Evolutionary conservation across 176 grass and related monocot genomes (phyloP).

Genomic region (Carex myosuroides): DNA sequence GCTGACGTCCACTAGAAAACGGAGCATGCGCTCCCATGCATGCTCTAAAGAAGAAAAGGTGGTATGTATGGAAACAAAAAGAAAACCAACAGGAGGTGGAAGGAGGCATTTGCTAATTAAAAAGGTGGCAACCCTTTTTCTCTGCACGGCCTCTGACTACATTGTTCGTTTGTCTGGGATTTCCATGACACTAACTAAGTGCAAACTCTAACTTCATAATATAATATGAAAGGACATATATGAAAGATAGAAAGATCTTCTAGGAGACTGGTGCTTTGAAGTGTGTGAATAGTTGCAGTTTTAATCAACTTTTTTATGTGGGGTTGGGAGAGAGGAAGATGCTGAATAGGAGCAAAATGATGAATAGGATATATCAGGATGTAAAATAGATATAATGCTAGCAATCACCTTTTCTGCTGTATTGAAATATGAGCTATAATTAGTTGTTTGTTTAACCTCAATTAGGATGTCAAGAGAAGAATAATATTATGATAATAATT

Average conservation of each 20-base stretch:
- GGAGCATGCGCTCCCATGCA: conserved; percentile 19
- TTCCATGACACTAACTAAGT: conserved; percentile 23
- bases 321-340: not conserved
- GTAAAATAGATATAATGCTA: conserved; percentile 8
- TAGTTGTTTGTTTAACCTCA: not conserved
- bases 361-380: not conserved
- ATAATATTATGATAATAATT: not conserved
- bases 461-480: not conserved
- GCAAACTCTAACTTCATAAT: not conserved
- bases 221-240: conserved; percentile 18
- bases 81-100: conserved; percentile 9
- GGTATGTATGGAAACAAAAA: conserved; percentile 24
- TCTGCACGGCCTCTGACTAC: conserved; percentile 32
- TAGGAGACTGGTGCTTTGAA: not conserved
- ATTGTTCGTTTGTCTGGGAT: conserved; percentile 43
- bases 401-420: conserved; percentile 16
- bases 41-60: conserved; percentile 27
- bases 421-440: not conserved
- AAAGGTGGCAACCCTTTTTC: conserved; percentile 24
- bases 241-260: conserved; percentile 24
- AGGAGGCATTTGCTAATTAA: conserved; percentile 14
- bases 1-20: conserved; percentile 22
- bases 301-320: not conserved
- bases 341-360: not conserved
- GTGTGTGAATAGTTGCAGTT: not conserved